Base-by-base conservation (phyloP, 306 rosid genomes). In the Rosa chinensis region DNA sequence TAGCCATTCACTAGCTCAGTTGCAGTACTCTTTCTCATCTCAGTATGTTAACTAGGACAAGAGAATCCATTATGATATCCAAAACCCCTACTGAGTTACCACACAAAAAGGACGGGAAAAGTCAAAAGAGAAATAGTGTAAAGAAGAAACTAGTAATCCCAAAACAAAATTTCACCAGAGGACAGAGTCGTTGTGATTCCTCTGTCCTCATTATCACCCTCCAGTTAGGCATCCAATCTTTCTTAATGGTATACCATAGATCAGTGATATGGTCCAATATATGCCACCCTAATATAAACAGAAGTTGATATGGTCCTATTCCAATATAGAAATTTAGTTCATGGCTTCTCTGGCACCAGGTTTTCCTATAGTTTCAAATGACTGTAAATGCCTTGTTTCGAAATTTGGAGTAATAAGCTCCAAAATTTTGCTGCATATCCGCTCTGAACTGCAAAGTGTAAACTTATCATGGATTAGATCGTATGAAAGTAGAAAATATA, bases 1-100 rank as follows among this genome's bases (percentile, higher is more conserved):
- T 58, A 5, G 23, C 37, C 10, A 53, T 23, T 0, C 35, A 8
- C 66, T 59, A 21, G 66, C 16, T 59, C 66, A 59, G 16, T 21
- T 59, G 4, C 9, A 21, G 66, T 23, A 59, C 37, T 21, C 35
- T 62, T 61, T 61, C 40, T 61, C 40, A 25, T 25, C 7, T 25
- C 67, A 61, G 56, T 50, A 13, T 16, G 56, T 12, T 25, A 8
- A 61, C 1, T 8, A 56, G 63, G 3, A 21, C 35, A 2, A 21
- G 64, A 21, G 64, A 58, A 58, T 58, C 61, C 64, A 58, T 56
- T n/a, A 20, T 58, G 35, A 58, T 58, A 58, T 58, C 64, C 64
- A 21, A 21, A 21, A n/a, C 12, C 64, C 28, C 64, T 21, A 58
- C 64, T 21, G 62, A 55, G 12, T 8, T n/a, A 20, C 32, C 39